Percentiles rank a stretch among this genome's conserved stretches.
Conservation (phyloP, 257 asterid genomes). For the Ophiorrhiza pumila region DNA sequence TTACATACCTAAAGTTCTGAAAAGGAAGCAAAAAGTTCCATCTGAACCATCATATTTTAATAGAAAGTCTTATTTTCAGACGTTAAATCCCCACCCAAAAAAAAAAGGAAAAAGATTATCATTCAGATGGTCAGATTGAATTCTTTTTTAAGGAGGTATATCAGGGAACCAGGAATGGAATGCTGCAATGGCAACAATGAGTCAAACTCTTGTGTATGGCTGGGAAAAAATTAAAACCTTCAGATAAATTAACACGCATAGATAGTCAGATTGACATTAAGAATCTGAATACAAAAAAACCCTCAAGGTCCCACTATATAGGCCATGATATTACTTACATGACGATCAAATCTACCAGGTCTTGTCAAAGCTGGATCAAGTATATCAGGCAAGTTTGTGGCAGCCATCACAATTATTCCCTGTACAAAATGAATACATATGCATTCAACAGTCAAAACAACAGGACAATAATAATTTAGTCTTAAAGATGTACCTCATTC, state of each 20-base stretch:
- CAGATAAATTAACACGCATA: too few relatives aligned
- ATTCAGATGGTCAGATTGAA: background rate
- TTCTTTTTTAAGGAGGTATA: background rate
- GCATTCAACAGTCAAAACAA: slow-evolving; percentile 4
- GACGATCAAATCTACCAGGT: slow-evolving; percentile 98
- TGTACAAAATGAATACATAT: slow-evolving; percentile 24
- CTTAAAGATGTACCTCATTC: slow-evolving; percentile 61
- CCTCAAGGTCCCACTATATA: background rate
- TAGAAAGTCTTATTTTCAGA: background rate
- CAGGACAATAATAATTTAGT: background rate
- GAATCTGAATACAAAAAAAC: background rate
- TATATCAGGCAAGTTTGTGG: slow-evolving; percentile 95
- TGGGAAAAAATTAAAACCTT: background rate
- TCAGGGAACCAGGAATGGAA: background rate
- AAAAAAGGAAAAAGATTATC: background rate
- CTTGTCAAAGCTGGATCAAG: slow-evolving; percentile 98
- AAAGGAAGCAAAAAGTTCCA: background rate
- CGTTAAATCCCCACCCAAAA: background rate
- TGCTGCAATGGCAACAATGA: background rate
- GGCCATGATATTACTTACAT: slow-evolving; percentile 59
- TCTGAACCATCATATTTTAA: background rate
- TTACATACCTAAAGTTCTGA: background rate
- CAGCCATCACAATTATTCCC: slow-evolving; percentile 98
- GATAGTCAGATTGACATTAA: background rate
- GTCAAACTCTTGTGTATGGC: background rate